These are phyloP conservation scores for Hibiscus trionum DNA, from an alignment of 345 rosid species.

Conservation along the genomic window DNA sequence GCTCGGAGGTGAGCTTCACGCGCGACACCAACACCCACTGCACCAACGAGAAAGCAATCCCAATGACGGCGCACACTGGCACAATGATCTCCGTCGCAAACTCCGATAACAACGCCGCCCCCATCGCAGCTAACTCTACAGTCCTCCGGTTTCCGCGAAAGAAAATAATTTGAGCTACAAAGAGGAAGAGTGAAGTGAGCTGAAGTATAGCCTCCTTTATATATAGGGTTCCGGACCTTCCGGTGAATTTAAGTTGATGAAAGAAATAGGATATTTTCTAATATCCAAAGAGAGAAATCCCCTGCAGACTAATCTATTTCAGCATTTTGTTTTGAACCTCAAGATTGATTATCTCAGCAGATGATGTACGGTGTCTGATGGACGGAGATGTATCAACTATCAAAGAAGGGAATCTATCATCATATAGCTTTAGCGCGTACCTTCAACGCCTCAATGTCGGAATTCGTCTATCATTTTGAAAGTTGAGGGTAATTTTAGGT, in stretches of 20 bases:
- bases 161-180: not conserved
- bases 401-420: not conserved
- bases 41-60: slow-evolving; percentile 56
- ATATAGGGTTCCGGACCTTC: not conserved
- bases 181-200: not conserved
- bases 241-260: not conserved
- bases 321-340: not conserved
- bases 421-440: not conserved
- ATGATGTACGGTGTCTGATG: not conserved
- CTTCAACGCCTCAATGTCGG: not conserved
- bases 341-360: no score
- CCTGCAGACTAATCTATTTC: not conserved
- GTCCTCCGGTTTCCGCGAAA: not conserved
- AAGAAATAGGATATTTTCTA: not conserved
- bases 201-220: not conserved
- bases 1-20: slow-evolving; percentile 39
- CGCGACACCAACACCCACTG: slow-evolving; percentile 66
- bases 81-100: slow-evolving; percentile 56
- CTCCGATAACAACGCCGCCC: slow-evolving; percentile 38
- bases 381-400: not conserved
- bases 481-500: not conserved
- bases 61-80: slow-evolving; percentile 61
- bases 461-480: not conserved
- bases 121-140: slow-evolving; percentile 15
- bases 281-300: not conserved